Base-by-base conservation (phyloP, 257 asterid genomes). In the Dorcoceras hygrometricum region DNA sequence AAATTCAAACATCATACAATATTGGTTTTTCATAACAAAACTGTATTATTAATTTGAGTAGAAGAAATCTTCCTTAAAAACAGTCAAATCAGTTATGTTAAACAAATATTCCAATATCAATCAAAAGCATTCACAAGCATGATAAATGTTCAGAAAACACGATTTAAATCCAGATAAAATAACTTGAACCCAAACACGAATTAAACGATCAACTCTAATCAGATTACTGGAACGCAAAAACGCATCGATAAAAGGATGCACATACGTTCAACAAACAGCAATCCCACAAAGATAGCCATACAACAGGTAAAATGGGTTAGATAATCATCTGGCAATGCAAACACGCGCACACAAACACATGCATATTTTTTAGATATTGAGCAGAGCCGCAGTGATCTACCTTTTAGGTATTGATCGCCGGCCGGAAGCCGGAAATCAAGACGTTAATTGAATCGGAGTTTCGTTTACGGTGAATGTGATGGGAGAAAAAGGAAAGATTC, bases 321-420 rank as follows among this genome's bases (percentile, higher is more conserved):
- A 54, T 6, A 54, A 19, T 54, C 20, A 23, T 23, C 6, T 54
- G 23, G 26, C 4, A 54, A 54, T 7, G 14, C 1, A 54, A 19
- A 54, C 16, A 58, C 39, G 12, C 10, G 43, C 63, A 50, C 24
- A 59, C 32, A 59, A 28, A 58, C 43, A 54, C 4, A 24, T 43
- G 5, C 4, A 46, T 12, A 46, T 23, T 11, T 14, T n/a, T 18
- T 59, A 72, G 28, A 68, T 7, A 50, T 59, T 7, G 58, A 50
- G 31, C 20, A n/a, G n/a, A n/a, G n/a, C n/a, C n/a, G n/a, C n/a
- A 65, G 36, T 8, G 8, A 8, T 8, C 23, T 36, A 80, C 76
- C 72, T 46, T n/a, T 43, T 9, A 55, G 34, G 71, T 65, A 67
- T 32, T 59, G 78, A 73, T 71, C 77, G 75, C 39, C 59, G 51